Percentiles rank a stretch among this genome's conserved stretches.
These are phyloP conservation scores for Hypoxylon crocopeplum DNA, from an alignment of 495 filamentous ascomycete genomes.

Conservation along the genomic window DNA sequence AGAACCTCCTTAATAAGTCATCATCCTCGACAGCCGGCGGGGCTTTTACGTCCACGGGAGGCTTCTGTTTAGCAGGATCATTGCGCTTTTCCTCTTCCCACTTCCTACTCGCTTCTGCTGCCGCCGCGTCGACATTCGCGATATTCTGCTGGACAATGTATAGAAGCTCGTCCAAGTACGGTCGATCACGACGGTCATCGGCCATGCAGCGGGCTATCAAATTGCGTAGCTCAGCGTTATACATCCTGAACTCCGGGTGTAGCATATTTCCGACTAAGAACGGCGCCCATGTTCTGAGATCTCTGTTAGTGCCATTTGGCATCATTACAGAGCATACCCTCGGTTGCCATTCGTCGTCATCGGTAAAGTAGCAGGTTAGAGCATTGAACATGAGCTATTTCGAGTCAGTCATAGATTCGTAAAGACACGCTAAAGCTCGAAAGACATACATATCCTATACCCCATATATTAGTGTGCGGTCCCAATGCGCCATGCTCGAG, in stretches of 20 bases:
- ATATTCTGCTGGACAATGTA: slow-evolving; percentile 5
- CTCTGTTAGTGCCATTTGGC: slow-evolving; percentile 13
- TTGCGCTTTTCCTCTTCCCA: not conserved
- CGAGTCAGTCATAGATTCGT: not conserved
- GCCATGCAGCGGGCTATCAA: slow-evolving; percentile 34
- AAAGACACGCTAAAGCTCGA: not conserved
- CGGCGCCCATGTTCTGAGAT: slow-evolving; percentile 25
- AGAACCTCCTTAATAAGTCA: slow-evolving; percentile 14
- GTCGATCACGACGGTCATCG: slow-evolving; percentile 11
- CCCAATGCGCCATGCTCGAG: slow-evolving; percentile 10
- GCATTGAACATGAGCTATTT: slow-evolving; percentile 27
- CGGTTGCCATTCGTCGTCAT: slow-evolving; percentile 29
- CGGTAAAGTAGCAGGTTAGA: slow-evolving; percentile 10
- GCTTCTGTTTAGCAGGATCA: not conserved
- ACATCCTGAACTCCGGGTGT: not conserved
- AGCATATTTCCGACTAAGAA: slow-evolving; percentile 14
- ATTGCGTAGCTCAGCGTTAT: slow-evolving; percentile 13
- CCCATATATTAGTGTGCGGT: slow-evolving; percentile 32
- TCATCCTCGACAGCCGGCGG: slow-evolving; percentile 19
- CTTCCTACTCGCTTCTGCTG: not conserved
- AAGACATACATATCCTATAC: slow-evolving; percentile 20
- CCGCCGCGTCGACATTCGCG: slow-evolving; percentile 3
- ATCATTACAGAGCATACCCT: slow-evolving; percentile 8
- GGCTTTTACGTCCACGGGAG: slow-evolving; percentile 2
- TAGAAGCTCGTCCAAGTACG: slow-evolving; percentile 9